Percentiles rank a stretch among this genome's conserved stretches.
These are phyloP conservation scores for Metschnikowia gruessii DNA, from an alignment of 805 yeast genomes.

Conservation along the genomic window DNA sequence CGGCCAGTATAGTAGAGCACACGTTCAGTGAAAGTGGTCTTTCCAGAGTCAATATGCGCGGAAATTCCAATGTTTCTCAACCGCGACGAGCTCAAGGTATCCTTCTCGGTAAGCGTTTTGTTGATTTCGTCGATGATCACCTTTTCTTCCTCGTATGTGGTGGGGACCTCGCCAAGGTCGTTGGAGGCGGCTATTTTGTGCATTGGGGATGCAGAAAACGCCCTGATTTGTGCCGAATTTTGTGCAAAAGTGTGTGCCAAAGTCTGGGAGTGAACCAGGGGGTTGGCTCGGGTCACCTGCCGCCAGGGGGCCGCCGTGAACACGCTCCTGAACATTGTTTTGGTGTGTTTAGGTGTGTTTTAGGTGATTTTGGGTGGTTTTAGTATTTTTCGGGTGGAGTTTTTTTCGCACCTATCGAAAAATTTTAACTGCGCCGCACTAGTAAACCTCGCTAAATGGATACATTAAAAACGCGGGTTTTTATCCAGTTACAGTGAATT, in stretches of 20 bases:
- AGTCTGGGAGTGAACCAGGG: too few species aligned
- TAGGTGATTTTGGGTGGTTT: neutral
- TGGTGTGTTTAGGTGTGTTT: neutral
- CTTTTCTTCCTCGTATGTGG: conserved; percentile 71
- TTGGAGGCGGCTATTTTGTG: conserved; percentile 7
- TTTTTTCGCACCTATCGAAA: neutral
- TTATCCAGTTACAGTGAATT: too few species aligned
- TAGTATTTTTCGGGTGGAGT: neutral
- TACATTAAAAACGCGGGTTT: too few species aligned
- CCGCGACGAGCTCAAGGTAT: conserved; percentile 47
- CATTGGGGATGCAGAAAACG: conserved; percentile 3
- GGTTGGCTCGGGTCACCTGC: neutral
- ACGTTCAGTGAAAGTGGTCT: conserved; percentile 97
- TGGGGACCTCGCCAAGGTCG: conserved; percentile 24
- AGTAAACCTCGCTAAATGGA: too few species aligned
- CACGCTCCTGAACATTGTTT: conserved; percentile 3
- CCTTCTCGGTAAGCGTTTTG: conserved; percentile 47
- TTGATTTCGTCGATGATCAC: conserved; percentile 60
- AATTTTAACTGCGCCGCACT: too few species aligned
- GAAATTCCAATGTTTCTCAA: conserved; percentile 96
- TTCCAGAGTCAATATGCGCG: conserved; percentile 98
- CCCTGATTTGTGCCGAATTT: neutral
- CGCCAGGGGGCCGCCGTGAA: conserved; percentile 1
- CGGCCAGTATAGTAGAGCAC: conserved; percentile 95
- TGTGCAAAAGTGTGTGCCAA: neutral